Evolutionary conservation across 2,329 filamentous ascomycete species (phyloP).

Genomic region (Onygenales sp.): DNA sequence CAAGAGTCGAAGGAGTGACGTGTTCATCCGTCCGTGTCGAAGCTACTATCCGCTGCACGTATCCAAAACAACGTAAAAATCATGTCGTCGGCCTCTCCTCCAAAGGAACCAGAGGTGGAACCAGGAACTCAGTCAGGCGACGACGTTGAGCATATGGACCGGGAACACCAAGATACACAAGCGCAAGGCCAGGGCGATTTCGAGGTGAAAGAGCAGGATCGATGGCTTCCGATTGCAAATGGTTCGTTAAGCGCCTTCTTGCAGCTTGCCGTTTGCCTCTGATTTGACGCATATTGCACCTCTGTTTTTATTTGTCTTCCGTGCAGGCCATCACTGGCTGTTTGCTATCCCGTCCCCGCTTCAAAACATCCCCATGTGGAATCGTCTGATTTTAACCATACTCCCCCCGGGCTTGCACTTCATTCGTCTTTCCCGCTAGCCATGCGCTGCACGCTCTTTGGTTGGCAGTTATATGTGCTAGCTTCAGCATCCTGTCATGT

Average conservation of each 20-base stretch:
- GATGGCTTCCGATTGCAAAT: constrained; percentile 99
- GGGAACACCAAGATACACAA: constrained; percentile 57
- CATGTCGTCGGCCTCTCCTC: constrained; percentile 93
- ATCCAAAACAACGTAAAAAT: constrained; percentile 50
- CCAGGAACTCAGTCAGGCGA: constrained; percentile 88
- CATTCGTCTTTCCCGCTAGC: constrained; percentile 38
- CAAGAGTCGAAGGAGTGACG: constrained; percentile 25
- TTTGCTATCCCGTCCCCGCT: constrained; percentile 18
- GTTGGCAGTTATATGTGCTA: constrained; percentile 5
- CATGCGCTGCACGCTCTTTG: constrained; percentile 29
- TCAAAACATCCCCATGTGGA: constrained; percentile 1
- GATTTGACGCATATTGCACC: constrained; percentile 37
- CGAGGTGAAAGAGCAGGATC: constrained; percentile 98
- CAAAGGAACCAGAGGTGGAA: constrained; percentile 82
- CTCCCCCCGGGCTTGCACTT: constrained; percentile 10
- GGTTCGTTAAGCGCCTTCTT: constrained; percentile 60
- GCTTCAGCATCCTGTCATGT: constrained; percentile 1
- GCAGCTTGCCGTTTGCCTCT: constrained; percentile 26
- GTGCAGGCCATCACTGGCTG: constrained; percentile 16
- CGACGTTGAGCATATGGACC: constrained; percentile 82
- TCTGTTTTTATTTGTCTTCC: constrained; percentile 8
- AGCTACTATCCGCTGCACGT: constrained; percentile 25
- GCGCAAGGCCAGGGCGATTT: constrained; percentile 75
- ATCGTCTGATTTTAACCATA: constrained; percentile 4
- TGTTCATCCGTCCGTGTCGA: constrained; percentile 32